phyloP scores from a whole-genome alignment of 192 early-diverging fungal species.

The Linnemannia exigua region DNA sequence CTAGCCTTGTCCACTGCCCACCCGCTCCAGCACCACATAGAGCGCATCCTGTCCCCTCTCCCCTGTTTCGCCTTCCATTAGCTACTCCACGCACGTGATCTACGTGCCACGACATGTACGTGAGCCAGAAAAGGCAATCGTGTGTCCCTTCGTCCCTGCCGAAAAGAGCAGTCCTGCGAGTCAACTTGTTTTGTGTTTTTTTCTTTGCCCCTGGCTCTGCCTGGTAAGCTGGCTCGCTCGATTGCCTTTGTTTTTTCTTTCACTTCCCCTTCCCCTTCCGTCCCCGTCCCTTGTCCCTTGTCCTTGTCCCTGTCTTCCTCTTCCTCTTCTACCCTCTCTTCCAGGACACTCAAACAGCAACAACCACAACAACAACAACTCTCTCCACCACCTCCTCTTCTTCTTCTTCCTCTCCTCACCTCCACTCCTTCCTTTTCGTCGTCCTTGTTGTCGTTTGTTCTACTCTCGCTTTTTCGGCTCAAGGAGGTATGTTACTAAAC shows the following conservation, averaged over 20 bases:
- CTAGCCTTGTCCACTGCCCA: too few species aligned
- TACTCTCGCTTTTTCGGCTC: too few species aligned
- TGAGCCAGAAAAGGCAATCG: neutral
- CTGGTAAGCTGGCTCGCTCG: neutral
- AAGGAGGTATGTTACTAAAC: neutral
- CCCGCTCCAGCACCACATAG: too few species aligned
- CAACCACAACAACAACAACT: too few species aligned
- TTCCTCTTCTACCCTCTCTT: neutral
- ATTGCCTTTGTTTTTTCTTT: neutral
- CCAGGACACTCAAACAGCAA: too few species aligned
- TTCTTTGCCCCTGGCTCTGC: neutral
- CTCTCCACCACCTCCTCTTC: neutral
- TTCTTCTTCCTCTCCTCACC: neutral
- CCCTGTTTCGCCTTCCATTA: neutral
- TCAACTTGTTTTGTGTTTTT: neutral
- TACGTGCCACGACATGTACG: too few species aligned
- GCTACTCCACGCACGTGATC: neutral
- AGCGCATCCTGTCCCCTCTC: neutral
- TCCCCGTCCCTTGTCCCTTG: neutral
- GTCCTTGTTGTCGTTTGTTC: neutral
- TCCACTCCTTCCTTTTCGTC: neutral
- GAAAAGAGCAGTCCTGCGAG: neutral
- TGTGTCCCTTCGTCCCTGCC: neutral
- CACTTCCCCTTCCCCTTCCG: neutral
- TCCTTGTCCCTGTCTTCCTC: neutral